Base-by-base conservation (phyloP, 768 basidiomycete species). In the Crepidotus variabilis region DNA sequence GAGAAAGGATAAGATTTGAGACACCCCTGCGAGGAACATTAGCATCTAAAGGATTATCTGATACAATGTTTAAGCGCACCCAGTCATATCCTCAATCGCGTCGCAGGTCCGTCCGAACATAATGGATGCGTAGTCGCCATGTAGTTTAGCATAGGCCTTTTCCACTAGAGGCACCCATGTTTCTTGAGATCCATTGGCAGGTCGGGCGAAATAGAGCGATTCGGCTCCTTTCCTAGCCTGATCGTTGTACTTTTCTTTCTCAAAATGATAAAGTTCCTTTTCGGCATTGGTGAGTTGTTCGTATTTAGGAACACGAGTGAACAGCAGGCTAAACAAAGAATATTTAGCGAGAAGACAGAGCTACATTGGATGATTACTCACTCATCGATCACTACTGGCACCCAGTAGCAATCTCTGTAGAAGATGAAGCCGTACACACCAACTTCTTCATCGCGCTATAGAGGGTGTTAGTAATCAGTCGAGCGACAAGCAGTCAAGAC, bases 361-460 rank as follows among this genome's bases (percentile, higher is more conserved):
- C 43, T 21, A 33, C 32, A 36, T 9, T n/a, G 2, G 22, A 43
- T 32, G 8, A 6, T 5, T 13, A 52, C 79, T 39, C 56, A 83
- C 81, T 85, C 83, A 60, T 85, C 83, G 52, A 84, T 75, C 57
- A 85, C 75, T 7, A 84, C 73, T 11, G 75, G 70, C 11, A 78
- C 77, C 82, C 82, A 84, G 23, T 70, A 68, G 43, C 69, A 68
- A 62, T 83, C 82, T 2, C 80, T 69, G 65, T 77, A 81, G 65
- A 85, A 83, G 49, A 84, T 74, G 63, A 81, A 85, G 1, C 82
- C 83, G 58, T 84, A 85, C 4, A 85, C 74, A 2, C 82, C 82
- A 24, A 82, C 76, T 60, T 75, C 55, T 61, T 81, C 78, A 57
- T 82, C 78, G 11, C 77, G 70, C 78, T 82, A 55, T 2, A 58